These are phyloP conservation scores for Mycena kentingensis DNA, from an alignment of 768 basidiomycete species.

Conservation along the genomic window DNA sequence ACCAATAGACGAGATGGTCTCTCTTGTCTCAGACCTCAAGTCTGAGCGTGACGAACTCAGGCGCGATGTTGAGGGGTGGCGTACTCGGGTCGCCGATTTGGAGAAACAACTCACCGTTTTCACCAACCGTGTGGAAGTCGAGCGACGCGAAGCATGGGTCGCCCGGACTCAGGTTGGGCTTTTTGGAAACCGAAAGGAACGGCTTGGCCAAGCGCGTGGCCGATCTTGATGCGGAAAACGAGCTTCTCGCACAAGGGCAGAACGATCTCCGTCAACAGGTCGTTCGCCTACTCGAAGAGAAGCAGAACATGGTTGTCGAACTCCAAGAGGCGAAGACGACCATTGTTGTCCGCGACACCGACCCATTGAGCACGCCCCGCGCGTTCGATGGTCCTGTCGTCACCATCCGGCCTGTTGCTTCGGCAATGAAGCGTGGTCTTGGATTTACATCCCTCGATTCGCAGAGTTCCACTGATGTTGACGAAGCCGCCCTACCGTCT, in stretches of 20 bases:
- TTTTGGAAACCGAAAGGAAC: slow-evolving; percentile 70
- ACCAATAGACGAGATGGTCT: slow-evolving; percentile 78
- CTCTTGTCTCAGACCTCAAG: slow-evolving; percentile 75
- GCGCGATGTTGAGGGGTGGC: slow-evolving; percentile 88
- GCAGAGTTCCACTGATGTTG: slow-evolving; percentile 71
- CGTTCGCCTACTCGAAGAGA: slow-evolving; percentile 38
- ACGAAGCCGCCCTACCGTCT: slow-evolving; percentile 45
- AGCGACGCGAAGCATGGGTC: slow-evolving; percentile 82
- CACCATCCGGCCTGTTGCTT: slow-evolving; percentile 24
- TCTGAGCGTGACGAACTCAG: slow-evolving; percentile 88
- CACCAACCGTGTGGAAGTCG: slow-evolving; percentile 69
- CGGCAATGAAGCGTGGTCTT: slow-evolving; percentile 44
- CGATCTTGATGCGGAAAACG: slow-evolving; percentile 31
- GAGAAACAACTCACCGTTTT: slow-evolving; percentile 71
- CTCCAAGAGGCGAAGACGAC: slow-evolving; percentile 61
- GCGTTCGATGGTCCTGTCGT: slow-evolving; percentile 32
- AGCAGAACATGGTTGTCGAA: slow-evolving; percentile 43
- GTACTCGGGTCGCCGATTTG: slow-evolving; percentile 71
- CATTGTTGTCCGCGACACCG: slow-evolving; percentile 28
- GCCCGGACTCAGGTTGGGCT: slow-evolving; percentile 70
- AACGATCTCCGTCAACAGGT: slow-evolving; percentile 36
- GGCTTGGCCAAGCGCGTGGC: slow-evolving; percentile 51
- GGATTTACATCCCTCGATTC: slow-evolving; percentile 67
- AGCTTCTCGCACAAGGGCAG: slow-evolving; percentile 38
- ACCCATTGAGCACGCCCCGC: slow-evolving; percentile 45